Evolutionary conservation across 495 filamentous ascomycete genomes (phyloP).

Genomic region (Diplogelasinospora grovesii): DNA sequence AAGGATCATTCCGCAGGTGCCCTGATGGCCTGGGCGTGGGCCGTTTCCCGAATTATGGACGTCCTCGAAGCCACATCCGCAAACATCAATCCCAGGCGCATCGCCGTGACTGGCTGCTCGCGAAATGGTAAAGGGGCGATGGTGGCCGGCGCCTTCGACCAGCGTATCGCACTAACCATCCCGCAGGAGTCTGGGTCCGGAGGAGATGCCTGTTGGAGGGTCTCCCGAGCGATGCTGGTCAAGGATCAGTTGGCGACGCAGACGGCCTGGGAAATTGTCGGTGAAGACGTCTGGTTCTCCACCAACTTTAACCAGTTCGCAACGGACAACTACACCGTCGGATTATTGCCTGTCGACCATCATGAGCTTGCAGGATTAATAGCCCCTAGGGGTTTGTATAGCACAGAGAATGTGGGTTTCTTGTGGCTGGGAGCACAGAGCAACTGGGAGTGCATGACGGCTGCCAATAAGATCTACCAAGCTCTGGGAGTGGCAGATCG

Average conservation of each 20-base stretch:
- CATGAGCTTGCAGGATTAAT: background rate
- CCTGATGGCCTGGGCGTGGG: constrained; percentile 48
- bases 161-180: constrained; percentile 44
- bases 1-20: constrained; percentile 41
- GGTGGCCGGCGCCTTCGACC: constrained; percentile 43
- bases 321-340: too few species aligned
- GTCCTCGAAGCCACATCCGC: constrained; percentile 37
- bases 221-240: constrained; percentile 10
- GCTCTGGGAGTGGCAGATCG: background rate
- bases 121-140: constrained; percentile 51
- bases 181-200: constrained; percentile 48
- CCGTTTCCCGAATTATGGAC: constrained; percentile 46
- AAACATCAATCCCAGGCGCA: constrained; percentile 38
- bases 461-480: background rate
- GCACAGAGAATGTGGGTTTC: background rate
- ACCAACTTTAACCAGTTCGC: background rate
- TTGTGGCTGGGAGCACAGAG: background rate
- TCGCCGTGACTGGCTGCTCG: constrained; percentile 48
- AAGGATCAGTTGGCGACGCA: constrained; percentile 40
- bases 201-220: constrained; percentile 45
- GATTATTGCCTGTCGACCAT: background rate
- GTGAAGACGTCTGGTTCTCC: constrained; percentile 46
- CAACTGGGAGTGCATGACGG: background rate
- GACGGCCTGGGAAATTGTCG: constrained; percentile 41
- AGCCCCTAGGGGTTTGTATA: background rate